Percentiles rank a stretch among this genome's conserved stretches.
These are phyloP conservation scores for Thamnidium elegans DNA, from an alignment of 192 early-diverging fungal species.

Conservation along the genomic window DNA sequence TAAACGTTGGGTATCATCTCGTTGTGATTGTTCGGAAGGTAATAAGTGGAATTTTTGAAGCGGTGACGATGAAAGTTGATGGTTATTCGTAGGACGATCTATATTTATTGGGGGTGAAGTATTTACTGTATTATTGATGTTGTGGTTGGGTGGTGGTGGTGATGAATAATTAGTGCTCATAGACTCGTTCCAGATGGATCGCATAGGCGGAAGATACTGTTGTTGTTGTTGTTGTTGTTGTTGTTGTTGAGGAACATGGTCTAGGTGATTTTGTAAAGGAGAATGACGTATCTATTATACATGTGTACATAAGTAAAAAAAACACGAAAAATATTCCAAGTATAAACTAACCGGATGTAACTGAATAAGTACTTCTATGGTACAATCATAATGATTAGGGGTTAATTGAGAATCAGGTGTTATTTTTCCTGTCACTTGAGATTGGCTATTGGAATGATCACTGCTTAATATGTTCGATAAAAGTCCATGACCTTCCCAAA, in stretches of 20 bases:
- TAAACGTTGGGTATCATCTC: neutral
- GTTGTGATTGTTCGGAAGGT: neutral
- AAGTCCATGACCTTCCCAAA: slow-evolving; percentile 34
- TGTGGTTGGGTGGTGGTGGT: neutral
- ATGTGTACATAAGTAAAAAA: too few species aligned
- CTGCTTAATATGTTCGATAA: slow-evolving; percentile 23
- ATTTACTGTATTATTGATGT: neutral
- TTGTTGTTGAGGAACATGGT: slow-evolving; percentile 1
- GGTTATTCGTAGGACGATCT: too few species aligned
- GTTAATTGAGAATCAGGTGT: neutral
- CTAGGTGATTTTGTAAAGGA: slow-evolving; percentile 12
- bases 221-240: neutral
- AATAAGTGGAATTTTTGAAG: slow-evolving; percentile 1
- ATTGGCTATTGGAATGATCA: neutral
- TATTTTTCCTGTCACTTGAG: slow-evolving; percentile 18
- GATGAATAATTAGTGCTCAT: neutral
- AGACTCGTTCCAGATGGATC: slow-evolving; percentile 12
- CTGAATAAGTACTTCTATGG: slow-evolving; percentile 28
- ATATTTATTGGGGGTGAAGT: too few species aligned
- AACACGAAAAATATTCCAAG: neutral
- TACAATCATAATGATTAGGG: slow-evolving; percentile 6
- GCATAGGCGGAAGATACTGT: slow-evolving; percentile 11
- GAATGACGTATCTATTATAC: slow-evolving; percentile 7
- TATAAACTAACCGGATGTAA: slow-evolving; percentile 29
- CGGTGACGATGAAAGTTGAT: too few species aligned